A percentile compares a stretch with the other conserved stretches of the same genome.
Conservation (phyloP, 140 eudicot genomes). For the Cichorium intybus region DNA sequence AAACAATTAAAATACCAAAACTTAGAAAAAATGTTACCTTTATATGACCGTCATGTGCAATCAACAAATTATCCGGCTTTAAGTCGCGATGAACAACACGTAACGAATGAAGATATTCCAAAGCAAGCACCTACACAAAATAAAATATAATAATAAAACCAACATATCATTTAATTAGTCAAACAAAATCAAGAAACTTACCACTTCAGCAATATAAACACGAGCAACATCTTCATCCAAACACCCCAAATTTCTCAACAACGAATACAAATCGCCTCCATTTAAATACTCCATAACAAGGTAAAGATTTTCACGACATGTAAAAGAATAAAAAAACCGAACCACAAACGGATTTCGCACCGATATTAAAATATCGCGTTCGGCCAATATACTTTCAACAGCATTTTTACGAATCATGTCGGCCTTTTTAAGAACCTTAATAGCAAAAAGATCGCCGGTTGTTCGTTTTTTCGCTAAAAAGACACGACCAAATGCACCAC, state of each 20-base stretch:
- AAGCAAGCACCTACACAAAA: conserved; percentile 80
- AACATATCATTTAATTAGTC: too few relatives aligned
- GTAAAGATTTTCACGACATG: conserved; percentile 96
- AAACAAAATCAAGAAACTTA: conserved; percentile 36
- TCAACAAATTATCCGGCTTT: conserved; percentile 94
- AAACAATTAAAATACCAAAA: background rate
- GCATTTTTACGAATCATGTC: conserved; percentile 99
- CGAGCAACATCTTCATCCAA: conserved; percentile 99
- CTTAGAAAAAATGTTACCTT: conserved; percentile 45
- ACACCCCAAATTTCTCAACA: conserved; percentile 96
- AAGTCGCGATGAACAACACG: conserved; percentile 97
- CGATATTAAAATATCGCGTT: conserved; percentile 87
- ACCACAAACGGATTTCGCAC: conserved; percentile 99
- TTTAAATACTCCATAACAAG: conserved; percentile 98
- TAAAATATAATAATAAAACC: too few relatives aligned
- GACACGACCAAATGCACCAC: conserved; percentile 98
- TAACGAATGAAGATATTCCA: conserved; percentile 94
- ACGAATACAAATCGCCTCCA: conserved; percentile 92
- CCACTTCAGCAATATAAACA: conserved; percentile 99
- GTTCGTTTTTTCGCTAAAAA: conserved; percentile 96
- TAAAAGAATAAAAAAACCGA: conserved; percentile 95
- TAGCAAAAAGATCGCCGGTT: conserved; percentile 97
- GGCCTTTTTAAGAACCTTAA: conserved; percentile 94
- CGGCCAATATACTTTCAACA: conserved; percentile 96
- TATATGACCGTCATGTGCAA: conserved; percentile 99